Conservation (phyloP, 2,329 filamentous ascomycete genomes). For the Mycocentrospora acerina region DNA sequence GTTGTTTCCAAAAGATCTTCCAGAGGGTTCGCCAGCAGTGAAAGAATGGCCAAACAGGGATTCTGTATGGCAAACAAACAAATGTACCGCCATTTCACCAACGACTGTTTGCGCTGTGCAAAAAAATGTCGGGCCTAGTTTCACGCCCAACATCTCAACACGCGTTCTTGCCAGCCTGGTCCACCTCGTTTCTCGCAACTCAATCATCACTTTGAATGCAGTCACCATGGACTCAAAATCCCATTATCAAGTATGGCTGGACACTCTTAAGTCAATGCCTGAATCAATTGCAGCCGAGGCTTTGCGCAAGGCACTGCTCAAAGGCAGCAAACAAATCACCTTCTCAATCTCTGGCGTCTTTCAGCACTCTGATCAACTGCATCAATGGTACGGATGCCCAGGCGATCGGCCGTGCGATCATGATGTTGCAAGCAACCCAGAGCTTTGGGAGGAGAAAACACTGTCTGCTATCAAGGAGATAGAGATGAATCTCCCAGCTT, state of each 20-base stretch:
- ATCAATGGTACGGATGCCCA: background rate
- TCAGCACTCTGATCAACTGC: background rate
- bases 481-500: background rate
- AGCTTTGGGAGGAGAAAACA: slow-evolving; percentile 14
- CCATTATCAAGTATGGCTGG: background rate
- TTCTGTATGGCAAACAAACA: too few species aligned
- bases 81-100: too few species aligned
- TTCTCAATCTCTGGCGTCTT: background rate
- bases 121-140: too few species aligned
- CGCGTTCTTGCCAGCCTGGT: too few species aligned
- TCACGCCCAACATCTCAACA: too few species aligned
- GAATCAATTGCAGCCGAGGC: background rate
- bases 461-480: slow-evolving; percentile 44
- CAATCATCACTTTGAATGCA: too few species aligned
- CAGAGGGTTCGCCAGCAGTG: too few species aligned
- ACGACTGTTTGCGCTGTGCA: too few species aligned
- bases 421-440: background rate
- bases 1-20: too few species aligned
- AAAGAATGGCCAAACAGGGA: too few species aligned
- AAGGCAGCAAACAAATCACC: background rate
- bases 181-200: too few species aligned
- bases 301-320: background rate
- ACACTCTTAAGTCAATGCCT: background rate
- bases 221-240: too few species aligned
- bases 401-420: background rate